A percentile compares a stretch with the other conserved stretches of the same genome.
These are phyloP conservation scores for Cephalotrichum gorgonifer DNA, from an alignment of 2,329 filamentous ascomycete species.

Conservation along the genomic window DNA sequence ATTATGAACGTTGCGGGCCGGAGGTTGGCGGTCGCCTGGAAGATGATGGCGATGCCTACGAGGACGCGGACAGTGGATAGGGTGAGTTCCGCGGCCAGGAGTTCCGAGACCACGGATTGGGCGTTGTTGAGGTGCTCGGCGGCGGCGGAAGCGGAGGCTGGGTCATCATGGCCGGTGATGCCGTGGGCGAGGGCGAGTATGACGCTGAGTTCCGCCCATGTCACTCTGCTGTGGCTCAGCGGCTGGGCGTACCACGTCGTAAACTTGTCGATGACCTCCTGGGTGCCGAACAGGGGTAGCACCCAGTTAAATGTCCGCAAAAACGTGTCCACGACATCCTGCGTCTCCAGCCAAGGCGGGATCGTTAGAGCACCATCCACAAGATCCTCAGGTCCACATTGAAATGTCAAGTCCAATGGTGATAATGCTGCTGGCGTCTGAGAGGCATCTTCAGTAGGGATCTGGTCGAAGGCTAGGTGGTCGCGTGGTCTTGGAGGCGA, in stretches of 20 bases:
- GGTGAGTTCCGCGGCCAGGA: conserved; percentile 25
- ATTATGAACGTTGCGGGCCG: conserved; percentile 26
- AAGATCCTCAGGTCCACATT: not conserved
- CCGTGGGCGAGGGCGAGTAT: conserved; percentile 26
- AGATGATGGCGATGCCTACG: conserved; percentile 25
- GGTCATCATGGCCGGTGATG: conserved; percentile 11
- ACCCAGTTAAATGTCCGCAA: conserved; percentile 23
- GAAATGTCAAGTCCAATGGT: not conserved
- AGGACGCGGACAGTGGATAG: conserved; percentile 27
- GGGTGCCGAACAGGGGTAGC: conserved; percentile 25
- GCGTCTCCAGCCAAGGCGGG: conserved; percentile 21
- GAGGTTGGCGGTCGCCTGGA: conserved; percentile 24
- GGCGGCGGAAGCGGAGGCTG: conserved; percentile 10
- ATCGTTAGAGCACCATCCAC: conserved; percentile 12
- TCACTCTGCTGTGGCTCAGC: conserved; percentile 11
- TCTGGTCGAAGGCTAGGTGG: not conserved
- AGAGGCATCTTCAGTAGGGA: not conserved
- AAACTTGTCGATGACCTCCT: conserved; percentile 23
- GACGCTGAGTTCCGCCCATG: conserved; percentile 27
- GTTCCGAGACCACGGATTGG: conserved; percentile 24
- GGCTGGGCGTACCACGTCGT: conserved; percentile 21
- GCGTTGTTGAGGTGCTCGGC: conserved; percentile 24
- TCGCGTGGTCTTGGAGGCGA: not conserved
- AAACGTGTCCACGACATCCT: conserved; percentile 25
- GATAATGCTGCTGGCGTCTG: not conserved